phyloP scores from a whole-genome alignment of 805 yeast genomes.

The Jamesozyma gamospora region DNA sequence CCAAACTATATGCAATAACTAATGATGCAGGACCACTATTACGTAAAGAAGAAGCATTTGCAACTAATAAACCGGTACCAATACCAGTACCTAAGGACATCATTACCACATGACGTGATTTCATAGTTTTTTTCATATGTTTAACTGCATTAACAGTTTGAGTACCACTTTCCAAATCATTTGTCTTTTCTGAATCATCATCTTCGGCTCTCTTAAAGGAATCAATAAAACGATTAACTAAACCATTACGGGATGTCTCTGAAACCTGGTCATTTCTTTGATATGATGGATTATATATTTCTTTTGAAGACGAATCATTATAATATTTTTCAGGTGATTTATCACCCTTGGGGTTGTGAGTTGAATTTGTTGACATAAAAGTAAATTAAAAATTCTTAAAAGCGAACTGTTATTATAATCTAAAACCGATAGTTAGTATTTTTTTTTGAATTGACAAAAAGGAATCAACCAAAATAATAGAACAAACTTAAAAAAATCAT shows the following conservation, averaged over 20 bases:
- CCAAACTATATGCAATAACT: constrained; percentile 45
- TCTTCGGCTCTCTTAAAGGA: constrained; percentile 19
- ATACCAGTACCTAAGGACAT: constrained; percentile 79
- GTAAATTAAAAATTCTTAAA: too few relatives aligned
- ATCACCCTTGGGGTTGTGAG: constrained; percentile 1
- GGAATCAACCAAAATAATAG: too few relatives aligned
- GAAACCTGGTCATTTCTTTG: not conserved
- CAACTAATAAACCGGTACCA: constrained; percentile 62
- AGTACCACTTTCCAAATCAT: constrained; percentile 16
- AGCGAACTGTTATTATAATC: too few relatives aligned
- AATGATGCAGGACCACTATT: constrained; percentile 38
- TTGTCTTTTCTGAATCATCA: not conserved
- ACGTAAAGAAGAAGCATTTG: constrained; percentile 41
- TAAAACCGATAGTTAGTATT: too few relatives aligned
- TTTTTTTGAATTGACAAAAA: too few relatives aligned
- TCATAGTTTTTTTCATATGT: constrained; percentile 14
- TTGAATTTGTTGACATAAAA: not conserved
- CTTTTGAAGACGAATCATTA: constrained; percentile 1
- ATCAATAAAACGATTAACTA: constrained; percentile 11
- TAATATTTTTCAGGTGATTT: constrained; percentile 4
- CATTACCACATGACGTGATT: constrained; percentile 49
- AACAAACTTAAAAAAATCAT: too few relatives aligned
- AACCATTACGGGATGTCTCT: not conserved
- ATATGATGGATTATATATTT: constrained; percentile 1
- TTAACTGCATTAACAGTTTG: constrained; percentile 7